Base-by-base conservation (phyloP, 140 eudicot species). In the Ambrosia hybrid region DNA sequence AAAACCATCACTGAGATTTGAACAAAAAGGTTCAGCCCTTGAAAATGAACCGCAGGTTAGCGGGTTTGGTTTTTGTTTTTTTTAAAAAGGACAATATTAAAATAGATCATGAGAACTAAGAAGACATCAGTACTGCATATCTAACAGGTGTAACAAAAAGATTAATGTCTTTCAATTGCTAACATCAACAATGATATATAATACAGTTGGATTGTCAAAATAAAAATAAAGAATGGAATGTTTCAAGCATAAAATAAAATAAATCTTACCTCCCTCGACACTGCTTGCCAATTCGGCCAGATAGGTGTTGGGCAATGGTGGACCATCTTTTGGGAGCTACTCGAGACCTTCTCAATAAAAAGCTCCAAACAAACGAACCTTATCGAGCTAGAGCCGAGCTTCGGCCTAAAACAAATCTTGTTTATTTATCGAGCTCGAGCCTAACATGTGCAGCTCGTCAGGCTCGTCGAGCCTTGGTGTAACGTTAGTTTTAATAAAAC, bases 241-340 rank as follows among this genome's bases (percentile, higher is more conserved):
- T 30, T 30, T 0, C 34, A 30, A 30, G 34, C 34, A 30, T 30
- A 37, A 62, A 12, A 51, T 51, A 45, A 67, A 74, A 67, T 33
- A 4, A 71, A 21, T 60, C 71, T 68, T 79, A 93, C 98, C 98
- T 85, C 78, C 90, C 98, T 51, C 95, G 85, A 71, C 98, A 93
- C 70, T 93, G 99, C 73, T 94, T 94, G 30, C 99, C 99, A 34
- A 94, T 94, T 49, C 99, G 99, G 5, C 99, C 97, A 51, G 97
- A 96, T 75, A 90, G 80, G 81, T 84, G 89, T 51, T 90, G 91
- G 9, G 99, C 96, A 77, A 94, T 93, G 46, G 94, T 90, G 48
- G 99, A 93, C 99, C 99, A 93, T 56, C 90, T 93, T 84, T 90
- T 93, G 34, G 99, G 26, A 21, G 26, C 26, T 21, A 21, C 26